Conservation (phyloP, 805 yeast genomes). For the Starmerella asiatica region DNA sequence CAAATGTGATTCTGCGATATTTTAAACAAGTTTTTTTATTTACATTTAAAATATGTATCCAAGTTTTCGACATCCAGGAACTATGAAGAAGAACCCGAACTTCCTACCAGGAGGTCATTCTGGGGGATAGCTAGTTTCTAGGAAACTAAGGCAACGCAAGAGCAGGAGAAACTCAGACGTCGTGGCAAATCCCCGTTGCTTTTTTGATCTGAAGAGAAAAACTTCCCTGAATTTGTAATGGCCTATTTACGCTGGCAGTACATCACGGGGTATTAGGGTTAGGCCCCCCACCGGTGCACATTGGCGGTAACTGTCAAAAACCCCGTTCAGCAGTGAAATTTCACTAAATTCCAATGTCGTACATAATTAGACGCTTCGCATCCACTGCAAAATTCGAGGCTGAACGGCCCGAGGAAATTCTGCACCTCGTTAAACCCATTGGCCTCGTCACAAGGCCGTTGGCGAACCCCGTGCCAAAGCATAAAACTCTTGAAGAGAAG, state of each 20-base stretch:
- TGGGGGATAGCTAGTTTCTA: slow-evolving; percentile 23
- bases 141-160: slow-evolving; percentile 27
- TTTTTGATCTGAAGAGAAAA: slow-evolving; percentile 27
- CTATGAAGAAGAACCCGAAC: slow-evolving; percentile 24
- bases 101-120: slow-evolving; percentile 28
- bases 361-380: slow-evolving; percentile 7
- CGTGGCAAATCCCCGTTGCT: slow-evolving; percentile 29
- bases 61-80: slow-evolving; percentile 24
- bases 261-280: no score
- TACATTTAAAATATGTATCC: slow-evolving; percentile 24
- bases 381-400: slow-evolving; percentile 16
- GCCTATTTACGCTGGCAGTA: no score
- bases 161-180: slow-evolving; percentile 24
- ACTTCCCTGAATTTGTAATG: no score
- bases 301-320: no score
- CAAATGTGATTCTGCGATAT: no score
- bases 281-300: no score
- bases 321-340: no score
- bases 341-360: no score
- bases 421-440: slow-evolving; percentile 33
- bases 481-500: slow-evolving; percentile 29
- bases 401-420: slow-evolving; percentile 20
- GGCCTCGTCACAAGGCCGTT: slow-evolving; percentile 34
- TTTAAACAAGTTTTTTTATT: neutral
- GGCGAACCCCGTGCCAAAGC: slow-evolving; percentile 30